Evolutionary conservation across 306 rosid genomes (phyloP), one percentile per base, ranked within the genome.

Genomic region (Cucurbita ficifolia): DNA sequence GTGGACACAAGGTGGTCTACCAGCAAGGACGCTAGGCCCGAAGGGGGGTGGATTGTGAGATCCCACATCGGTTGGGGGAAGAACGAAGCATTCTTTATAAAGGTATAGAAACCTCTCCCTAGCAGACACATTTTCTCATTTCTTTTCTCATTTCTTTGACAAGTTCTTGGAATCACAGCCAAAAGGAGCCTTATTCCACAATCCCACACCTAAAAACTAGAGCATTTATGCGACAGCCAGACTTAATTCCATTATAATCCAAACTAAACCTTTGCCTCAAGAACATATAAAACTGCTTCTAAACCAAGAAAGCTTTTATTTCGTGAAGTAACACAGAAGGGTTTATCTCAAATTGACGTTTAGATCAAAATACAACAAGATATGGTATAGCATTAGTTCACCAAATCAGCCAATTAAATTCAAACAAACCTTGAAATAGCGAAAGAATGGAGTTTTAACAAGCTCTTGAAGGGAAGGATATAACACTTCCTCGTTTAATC

Each of bases 381-480:
- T 24, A 16, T 11, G 51, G 7, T 45, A 24, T 22, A 24, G 14
- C 38, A 49, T 52, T 5, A 36, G 63, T 53, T 72, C 63, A 38
- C 36, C 62, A 72, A 10, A 72, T 8, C 4, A 50, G 21, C 70
- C 22, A 10, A 75, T 22, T n/a, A 14, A 50, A 29, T 54, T 21
- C 6, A 76, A 40, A 9, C 81, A 17, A 42, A 84, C 88, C 88
- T 84, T 84, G 75, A 84, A 84, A 36, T 84, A 84, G 49, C 88
- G 88, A 35, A 84, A 84, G 76, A 84, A 84, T 5, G 88, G 83
- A 54, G 83, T 84, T 53, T 74, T 77, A 54, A 84, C 88, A 29
- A 84, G 83, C 50, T 84, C 88, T 71, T 84, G 88, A 18, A 84
- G 88, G 21, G 77, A 79, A 5, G 85, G 88, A 67, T 84, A 42